Percentiles rank a stretch among this genome's conserved stretches.
These are phyloP conservation scores for Triticum aestivum DNA, from an alignment of 176 grass and related monocot species.

Conservation along the genomic window IWGSC_CS_RefSeq_v2.1 NC_057814.1:215741837-215742336, in stretches of 20 bases:
- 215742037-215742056: background rate
- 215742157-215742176: background rate
- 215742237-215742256: conserved; percentile 11
- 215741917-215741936: conserved; percentile 48
- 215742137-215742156: background rate
- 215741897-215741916: conserved; percentile 25
- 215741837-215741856: background rate
- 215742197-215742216: background rate
- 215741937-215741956: conserved; percentile 40
- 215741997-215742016: conserved; percentile 17
- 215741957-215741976: conserved; percentile 31
- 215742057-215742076: background rate
- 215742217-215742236: background rate
- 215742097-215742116: too few relatives aligned
- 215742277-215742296: background rate
- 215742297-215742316: background rate
- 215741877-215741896: conserved; percentile 9
- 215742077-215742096: background rate
- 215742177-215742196: background rate
- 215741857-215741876: conserved; percentile 29
- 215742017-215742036: background rate
- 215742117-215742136: too few relatives aligned
- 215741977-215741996: conserved; percentile 27
- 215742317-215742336: background rate
- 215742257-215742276: conserved; percentile 1